Conservation (phyloP, 305 asterid species). For the Coffea humblotiana region DNA sequence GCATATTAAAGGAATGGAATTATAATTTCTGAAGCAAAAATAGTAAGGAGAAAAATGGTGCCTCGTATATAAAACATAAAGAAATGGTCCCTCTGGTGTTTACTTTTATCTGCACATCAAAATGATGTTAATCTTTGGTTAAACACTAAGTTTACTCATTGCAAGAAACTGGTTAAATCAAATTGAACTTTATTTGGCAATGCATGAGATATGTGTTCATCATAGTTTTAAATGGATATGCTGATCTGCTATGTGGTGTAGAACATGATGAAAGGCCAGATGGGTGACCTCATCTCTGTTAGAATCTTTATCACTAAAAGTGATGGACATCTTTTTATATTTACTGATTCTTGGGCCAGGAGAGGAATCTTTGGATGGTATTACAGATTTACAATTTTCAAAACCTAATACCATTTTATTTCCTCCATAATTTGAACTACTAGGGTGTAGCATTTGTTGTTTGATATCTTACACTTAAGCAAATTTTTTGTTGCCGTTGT, state of each 20-base stretch:
- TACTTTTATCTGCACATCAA: neutral
- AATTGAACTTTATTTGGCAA: neutral
- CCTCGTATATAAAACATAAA: neutral
- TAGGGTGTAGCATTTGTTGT: neutral
- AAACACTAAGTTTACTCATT: neutral
- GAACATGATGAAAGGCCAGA: neutral
- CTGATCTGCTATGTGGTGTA: neutral
- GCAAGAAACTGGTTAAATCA: neutral
- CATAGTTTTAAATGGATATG: neutral
- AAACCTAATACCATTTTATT: too few species aligned
- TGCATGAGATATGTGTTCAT: neutral
- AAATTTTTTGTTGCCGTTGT: too few species aligned
- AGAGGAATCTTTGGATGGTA: neutral
- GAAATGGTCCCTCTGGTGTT: neutral
- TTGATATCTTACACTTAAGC: too few species aligned
- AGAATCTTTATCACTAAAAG: too few species aligned
- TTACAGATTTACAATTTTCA: neutral
- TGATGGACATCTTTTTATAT: too few species aligned
- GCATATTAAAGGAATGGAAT: too few species aligned
- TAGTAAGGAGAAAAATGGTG: neutral
- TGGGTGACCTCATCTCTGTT: too few species aligned
- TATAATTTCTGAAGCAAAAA: neutral
- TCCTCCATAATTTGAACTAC: neutral
- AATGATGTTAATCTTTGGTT: neutral
- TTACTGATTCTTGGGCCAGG: neutral